Conservation (phyloP, 2,329 filamentous ascomycete species). For the Alternaria angustiovoidea region DNA sequence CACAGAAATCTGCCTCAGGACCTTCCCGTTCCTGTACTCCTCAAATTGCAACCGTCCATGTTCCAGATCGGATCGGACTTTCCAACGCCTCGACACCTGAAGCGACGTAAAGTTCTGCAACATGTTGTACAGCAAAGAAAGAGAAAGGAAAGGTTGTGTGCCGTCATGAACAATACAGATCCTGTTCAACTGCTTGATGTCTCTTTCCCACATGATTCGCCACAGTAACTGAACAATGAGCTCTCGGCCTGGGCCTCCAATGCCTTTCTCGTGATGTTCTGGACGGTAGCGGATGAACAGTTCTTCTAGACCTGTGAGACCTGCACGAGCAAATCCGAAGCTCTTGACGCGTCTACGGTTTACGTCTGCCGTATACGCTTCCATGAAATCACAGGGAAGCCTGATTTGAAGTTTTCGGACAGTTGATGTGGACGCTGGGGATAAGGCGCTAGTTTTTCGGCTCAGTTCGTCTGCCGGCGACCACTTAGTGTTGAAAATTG, state of each 20-base stretch:
- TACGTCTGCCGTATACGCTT: constrained; percentile 7
- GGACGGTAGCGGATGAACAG: constrained; percentile 22
- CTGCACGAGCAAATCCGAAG: constrained; percentile 18
- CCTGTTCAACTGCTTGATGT: constrained; percentile 16
- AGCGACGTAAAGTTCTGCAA: constrained; percentile 12
- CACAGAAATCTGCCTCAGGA: constrained; percentile 4
- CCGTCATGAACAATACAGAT: constrained; percentile 29
- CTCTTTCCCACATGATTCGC: constrained; percentile 22
- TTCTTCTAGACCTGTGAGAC: constrained; percentile 23
- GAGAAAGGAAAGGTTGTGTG: constrained; percentile 8
- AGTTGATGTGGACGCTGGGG: not conserved
- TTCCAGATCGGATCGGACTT: constrained; percentile 11
- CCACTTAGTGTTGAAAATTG: constrained; percentile 18
- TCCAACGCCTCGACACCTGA: constrained; percentile 11
- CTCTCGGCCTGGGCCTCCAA: constrained; percentile 5
- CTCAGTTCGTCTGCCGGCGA: constrained; percentile 6
- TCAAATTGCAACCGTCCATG: constrained; percentile 19
- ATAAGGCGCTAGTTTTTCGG: constrained; percentile 5
- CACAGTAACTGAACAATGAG: constrained; percentile 20
- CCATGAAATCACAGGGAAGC: not conserved
- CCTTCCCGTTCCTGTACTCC: not conserved
- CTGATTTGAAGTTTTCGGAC: constrained; percentile 24
- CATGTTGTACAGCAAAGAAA: constrained; percentile 5
- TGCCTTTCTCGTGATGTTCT: not conserved
- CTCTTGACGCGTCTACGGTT: constrained; percentile 12